Evolutionary conservation across 352 stramenopile genomes (phyloP).

Genomic region (Pilasporangium apinafurcum): DNA sequence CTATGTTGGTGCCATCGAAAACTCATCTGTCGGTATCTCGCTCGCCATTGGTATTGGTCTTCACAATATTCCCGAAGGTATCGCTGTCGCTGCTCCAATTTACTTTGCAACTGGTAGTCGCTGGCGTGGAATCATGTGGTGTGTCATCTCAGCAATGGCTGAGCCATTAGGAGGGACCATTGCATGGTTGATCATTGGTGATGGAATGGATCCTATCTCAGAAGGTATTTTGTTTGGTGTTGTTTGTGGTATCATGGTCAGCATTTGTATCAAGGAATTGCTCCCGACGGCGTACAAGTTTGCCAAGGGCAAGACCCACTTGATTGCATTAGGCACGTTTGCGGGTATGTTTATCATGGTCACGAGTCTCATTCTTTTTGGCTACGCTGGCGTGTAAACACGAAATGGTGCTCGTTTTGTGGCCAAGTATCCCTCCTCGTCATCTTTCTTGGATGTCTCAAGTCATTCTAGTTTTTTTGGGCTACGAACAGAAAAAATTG

Average conservation of each 20-base stretch:
- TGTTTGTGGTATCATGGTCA: constrained; percentile 77
- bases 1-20: constrained; percentile 86
- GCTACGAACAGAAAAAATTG: no score
- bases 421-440: no score
- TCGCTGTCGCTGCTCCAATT: constrained; percentile 93
- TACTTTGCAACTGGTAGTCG: constrained; percentile 95
- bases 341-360: constrained; percentile 87
- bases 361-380: constrained; percentile 84
- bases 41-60: constrained; percentile 92
- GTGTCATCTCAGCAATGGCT: constrained; percentile 81
- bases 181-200: constrained; percentile 81
- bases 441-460: no score
- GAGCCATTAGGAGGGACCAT: constrained; percentile 89
- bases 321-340: constrained; percentile 81
- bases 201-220: constrained; percentile 48
- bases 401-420: no score
- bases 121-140: constrained; percentile 94
- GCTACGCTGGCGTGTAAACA: constrained; percentile 59
- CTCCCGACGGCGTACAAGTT: constrained; percentile 91
- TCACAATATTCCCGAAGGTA: constrained; percentile 96
- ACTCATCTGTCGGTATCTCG: constrained; percentile 80
- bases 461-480: no score
- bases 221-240: constrained; percentile 92
- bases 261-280: constrained; percentile 57
- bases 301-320: constrained; percentile 72